phyloP scores from a whole-genome alignment of 495 filamentous ascomycete genomes.

The Letharia columbiana region DNA sequence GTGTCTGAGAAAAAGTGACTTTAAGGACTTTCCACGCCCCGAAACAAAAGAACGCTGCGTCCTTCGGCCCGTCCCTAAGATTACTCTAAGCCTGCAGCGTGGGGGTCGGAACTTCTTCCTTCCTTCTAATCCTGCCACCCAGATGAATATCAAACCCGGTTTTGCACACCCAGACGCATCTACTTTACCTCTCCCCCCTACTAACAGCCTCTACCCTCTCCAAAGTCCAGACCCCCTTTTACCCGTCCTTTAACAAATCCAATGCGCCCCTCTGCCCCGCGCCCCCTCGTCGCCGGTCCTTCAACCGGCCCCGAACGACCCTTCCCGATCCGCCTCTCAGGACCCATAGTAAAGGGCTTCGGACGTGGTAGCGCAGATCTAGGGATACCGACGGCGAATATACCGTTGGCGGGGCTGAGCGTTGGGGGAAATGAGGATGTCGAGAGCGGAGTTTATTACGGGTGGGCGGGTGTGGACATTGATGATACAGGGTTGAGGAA shows the following conservation, averaged over 20 bases:
- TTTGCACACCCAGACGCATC: too few species aligned
- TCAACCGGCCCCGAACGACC: conserved; percentile 62
- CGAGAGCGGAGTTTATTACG: conserved; percentile 81
- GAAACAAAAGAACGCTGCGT: too few species aligned
- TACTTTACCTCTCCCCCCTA: too few species aligned
- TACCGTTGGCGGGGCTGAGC: conserved; percentile 63
- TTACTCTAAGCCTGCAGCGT: too few species aligned
- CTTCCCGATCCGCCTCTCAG: conserved; percentile 72
- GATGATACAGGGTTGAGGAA: conserved; percentile 15
- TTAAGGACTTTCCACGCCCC: too few species aligned
- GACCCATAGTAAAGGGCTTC: conserved; percentile 84
- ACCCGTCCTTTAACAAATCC: conserved; percentile 25
- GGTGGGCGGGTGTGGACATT: conserved; percentile 60
- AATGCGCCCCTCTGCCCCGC: conserved; percentile 27
- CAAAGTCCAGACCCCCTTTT: conserved; percentile 13
- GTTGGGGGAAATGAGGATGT: conserved; percentile 63
- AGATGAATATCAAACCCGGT: too few species aligned
- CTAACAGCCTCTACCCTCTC: background rate
- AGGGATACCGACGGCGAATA: conserved; percentile 95
- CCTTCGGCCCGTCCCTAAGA: too few species aligned
- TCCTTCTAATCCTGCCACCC: too few species aligned
- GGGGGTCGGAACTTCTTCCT: too few species aligned
- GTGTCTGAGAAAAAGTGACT: background rate
- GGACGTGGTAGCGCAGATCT: conserved; percentile 80
- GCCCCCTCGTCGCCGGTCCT: conserved; percentile 58